These are phyloP conservation scores for Vigna unguiculata DNA, from an alignment of 306 rosid genomes.

Conservation along the genomic window DNA sequence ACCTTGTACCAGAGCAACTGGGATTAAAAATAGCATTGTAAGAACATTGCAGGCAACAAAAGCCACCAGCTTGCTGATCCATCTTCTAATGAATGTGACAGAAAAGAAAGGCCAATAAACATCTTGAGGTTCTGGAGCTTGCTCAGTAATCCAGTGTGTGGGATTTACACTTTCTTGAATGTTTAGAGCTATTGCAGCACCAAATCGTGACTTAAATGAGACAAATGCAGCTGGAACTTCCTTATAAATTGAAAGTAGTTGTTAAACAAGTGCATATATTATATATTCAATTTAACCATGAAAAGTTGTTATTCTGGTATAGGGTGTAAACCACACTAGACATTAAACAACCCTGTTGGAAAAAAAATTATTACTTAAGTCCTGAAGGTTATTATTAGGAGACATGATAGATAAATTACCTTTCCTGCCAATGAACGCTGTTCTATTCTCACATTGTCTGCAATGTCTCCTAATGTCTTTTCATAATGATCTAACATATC, in stretches of 20 bases:
- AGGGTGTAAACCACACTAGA: too few species aligned
- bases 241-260: constrained; percentile 49
- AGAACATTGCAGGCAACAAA: constrained; percentile 58
- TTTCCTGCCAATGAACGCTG: constrained; percentile 62
- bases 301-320: too few species aligned
- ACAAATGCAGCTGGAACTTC: constrained; percentile 89
- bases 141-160: constrained; percentile 79
- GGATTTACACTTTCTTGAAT: constrained; percentile 77
- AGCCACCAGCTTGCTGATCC: constrained; percentile 68
- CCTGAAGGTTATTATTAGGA: constrained; percentile 12
- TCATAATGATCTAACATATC: constrained; percentile 60
- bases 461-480: constrained; percentile 66
- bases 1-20: constrained; percentile 81
- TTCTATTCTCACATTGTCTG: constrained; percentile 68
- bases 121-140: constrained; percentile 84
- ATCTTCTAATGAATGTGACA: constrained; percentile 65
- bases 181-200: constrained; percentile 73
- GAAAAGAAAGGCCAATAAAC: constrained; percentile 91
- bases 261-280: constrained; percentile 35
- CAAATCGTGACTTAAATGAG: constrained; percentile 83
- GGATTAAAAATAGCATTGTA: constrained; percentile 75
- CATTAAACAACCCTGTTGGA: constrained; percentile 3
- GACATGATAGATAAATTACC: constrained; percentile 51
- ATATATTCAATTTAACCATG: constrained; percentile 42
- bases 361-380: constrained; percentile 21